phyloP scores from a whole-genome alignment of 2,329 filamentous ascomycete species.

The Cryphonectria japonica region DNA sequence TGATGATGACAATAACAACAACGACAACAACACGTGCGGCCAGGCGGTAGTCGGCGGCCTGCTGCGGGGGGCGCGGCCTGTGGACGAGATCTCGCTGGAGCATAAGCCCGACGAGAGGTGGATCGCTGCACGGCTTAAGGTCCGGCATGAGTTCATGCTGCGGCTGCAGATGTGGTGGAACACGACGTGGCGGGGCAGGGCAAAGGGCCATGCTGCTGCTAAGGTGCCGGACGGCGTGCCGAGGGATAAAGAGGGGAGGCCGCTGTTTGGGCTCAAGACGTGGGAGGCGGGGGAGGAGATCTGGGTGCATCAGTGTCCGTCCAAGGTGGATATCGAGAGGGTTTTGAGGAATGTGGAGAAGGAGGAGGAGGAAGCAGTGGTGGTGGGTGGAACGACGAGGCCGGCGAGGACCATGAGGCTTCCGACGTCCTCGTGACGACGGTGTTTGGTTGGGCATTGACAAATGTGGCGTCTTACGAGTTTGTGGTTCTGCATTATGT shows the following conservation, averaged over 20 bases:
- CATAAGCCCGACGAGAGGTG: constrained; percentile 61
- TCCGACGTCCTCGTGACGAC: constrained; percentile 5
- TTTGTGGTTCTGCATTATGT: background rate
- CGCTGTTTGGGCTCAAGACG: constrained; percentile 39
- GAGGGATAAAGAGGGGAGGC: constrained; percentile 44
- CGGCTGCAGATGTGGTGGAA: constrained; percentile 49
- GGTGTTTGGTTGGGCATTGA: background rate
- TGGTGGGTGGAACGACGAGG: background rate
- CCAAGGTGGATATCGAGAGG: constrained; percentile 33
- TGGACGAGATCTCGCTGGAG: constrained; percentile 52
- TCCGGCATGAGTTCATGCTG: constrained; percentile 60
- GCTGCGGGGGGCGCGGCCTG: constrained; percentile 47
- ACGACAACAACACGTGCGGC: background rate
- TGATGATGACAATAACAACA: constrained; percentile 36
- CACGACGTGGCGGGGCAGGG: constrained; percentile 32
- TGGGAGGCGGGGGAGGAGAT: constrained; percentile 38
- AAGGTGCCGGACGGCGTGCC: constrained; percentile 35
- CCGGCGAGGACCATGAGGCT: background rate
- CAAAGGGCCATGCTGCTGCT: constrained; percentile 39
- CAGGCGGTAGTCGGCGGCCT: constrained; percentile 59
- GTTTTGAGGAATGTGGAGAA: background rate
- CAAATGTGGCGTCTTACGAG: too few relatives aligned
- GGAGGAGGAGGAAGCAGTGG: background rate
- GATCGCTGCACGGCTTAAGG: constrained; percentile 59
- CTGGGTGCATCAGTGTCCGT: constrained; percentile 41